Evolutionary conservation across 2,329 filamentous ascomycete genomes (phyloP), one percentile per base, ranked within the genome.

Genomic region (Ophiostoma novo-ulmi): DNA sequence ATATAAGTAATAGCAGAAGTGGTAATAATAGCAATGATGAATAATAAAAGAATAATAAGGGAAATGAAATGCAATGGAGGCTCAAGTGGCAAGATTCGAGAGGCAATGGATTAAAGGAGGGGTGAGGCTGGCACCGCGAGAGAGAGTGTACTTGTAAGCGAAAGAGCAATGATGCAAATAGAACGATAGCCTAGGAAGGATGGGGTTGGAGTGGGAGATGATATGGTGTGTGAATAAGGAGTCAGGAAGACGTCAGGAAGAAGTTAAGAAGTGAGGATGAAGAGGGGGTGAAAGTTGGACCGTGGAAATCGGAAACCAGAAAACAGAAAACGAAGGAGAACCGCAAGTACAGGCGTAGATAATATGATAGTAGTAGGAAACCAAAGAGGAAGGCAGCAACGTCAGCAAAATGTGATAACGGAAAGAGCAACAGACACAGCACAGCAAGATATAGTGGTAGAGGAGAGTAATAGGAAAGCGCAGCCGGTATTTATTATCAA

Each of bases 401-500:
- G 26, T 20, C 26, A 63, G 13, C 26, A 63, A 4, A 63, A n/a
- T 17, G 58, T 63, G 58, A 63, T 63, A 35, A 35, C 22, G 26
- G 58, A 63, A 36, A 36, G 58, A 31, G 26, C 58, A 35, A 35
- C 7, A 26, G 58, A 22, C 44, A 6, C 14, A n/a, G 44, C 44
- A 48, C 44, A 5, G 52, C 22, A 22, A 5, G 11, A 58, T 58
- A 22, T 58, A 13, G 52, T 14, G 38, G 38, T 14, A 17, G 44
- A n/a, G 44, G 17, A 26, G 52, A 58, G 52, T 22, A 58, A 58
- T 22, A 58, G 52, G 52, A 58, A 58, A 58, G 52, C n/a, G 52
- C 52, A 58, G 22, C 52, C 52, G n/a, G 52, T 3, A 26, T 58
- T 10, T 39, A 11, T 13, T 48, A 48, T 48, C 44, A 58, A 22